A percentile compares a stretch with the other conserved stretches of the same genome.
phyloP scores from a whole-genome alignment of 2,329 filamentous ascomycete species.

The Fusarium protoensiforme region DNA sequence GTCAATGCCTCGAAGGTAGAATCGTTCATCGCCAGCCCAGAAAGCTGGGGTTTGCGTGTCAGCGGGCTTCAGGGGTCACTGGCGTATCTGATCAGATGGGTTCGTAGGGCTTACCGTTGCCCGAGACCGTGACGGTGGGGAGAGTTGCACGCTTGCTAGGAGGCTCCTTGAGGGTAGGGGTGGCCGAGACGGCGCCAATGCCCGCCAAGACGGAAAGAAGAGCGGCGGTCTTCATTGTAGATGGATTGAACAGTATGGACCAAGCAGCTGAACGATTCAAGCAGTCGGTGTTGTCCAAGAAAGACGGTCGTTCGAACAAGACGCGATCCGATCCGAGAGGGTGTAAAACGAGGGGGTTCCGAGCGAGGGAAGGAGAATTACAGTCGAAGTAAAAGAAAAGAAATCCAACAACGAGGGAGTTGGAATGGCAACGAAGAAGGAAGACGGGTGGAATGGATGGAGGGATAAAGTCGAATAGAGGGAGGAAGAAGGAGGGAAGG shows the following conservation, averaged over 20 bases:
- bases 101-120: conserved; percentile 61
- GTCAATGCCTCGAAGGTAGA: conserved; percentile 70
- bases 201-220: conserved; percentile 62
- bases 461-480: conserved; percentile 31
- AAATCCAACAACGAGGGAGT: conserved; percentile 52
- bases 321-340: conserved; percentile 2
- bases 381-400: conserved; percentile 37
- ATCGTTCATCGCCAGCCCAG: conserved; percentile 63
- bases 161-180: conserved; percentile 62
- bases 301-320: conserved; percentile 5
- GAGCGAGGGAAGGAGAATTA: conserved; percentile 34
- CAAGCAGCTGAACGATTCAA: conserved; percentile 27
- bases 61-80: not conserved
- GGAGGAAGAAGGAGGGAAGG: conserved; percentile 33
- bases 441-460: conserved; percentile 33
- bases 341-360: conserved; percentile 33
- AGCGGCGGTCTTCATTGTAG: conserved; percentile 61
- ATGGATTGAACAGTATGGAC: conserved; percentile 5
- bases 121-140: conserved; percentile 63
- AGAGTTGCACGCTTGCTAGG: conserved; percentile 62
- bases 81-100: not conserved
- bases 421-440: conserved; percentile 43
- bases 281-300: conserved; percentile 11
- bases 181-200: conserved; percentile 56
- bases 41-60: conserved; percentile 57